These are phyloP conservation scores for Amylostereum areolatum DNA, from an alignment of 1,284 basidiomycete genomes.

Conservation along the genomic window DNA sequence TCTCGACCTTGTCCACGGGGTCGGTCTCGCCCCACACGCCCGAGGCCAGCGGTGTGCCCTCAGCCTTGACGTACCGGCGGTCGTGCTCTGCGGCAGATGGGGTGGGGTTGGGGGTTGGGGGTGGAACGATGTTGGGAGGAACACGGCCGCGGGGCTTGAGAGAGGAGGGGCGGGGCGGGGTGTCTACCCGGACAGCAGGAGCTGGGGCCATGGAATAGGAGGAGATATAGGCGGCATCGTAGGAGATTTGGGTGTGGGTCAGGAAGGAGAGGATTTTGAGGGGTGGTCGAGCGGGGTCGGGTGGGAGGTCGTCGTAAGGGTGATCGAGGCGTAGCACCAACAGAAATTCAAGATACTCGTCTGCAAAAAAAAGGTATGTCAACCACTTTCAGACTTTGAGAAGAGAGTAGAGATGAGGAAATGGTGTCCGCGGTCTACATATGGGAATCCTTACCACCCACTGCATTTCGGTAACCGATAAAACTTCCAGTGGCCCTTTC, in stretches of 20 bases:
- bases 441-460: too few species aligned
- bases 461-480: too few species aligned
- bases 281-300: conserved; percentile 42
- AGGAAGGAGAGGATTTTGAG: conserved; percentile 56
- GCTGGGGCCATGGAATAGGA: conserved; percentile 15
- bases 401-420: background rate
- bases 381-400: background rate
- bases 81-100: conserved; percentile 65
- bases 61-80: conserved; percentile 65
- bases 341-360: conserved; percentile 71
- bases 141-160: conserved; percentile 15
- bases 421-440: too few species aligned
- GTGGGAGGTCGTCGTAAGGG: conserved; percentile 20
- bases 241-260: conserved; percentile 67
- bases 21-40: conserved; percentile 64
- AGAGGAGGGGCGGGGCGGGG: conserved; percentile 43
- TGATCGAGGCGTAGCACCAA: conserved; percentile 50
- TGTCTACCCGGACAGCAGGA: conserved; percentile 32
- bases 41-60: conserved; percentile 68
- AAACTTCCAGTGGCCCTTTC: too few species aligned
- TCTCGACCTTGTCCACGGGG: conserved; percentile 11
- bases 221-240: conserved; percentile 81
- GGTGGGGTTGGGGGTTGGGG: conserved; percentile 69
- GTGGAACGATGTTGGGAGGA: conserved; percentile 50
- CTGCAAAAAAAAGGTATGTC: conserved; percentile 25